phyloP scores from a whole-genome alignment of 768 basidiomycete species.

The Mycena galopus region DNA sequence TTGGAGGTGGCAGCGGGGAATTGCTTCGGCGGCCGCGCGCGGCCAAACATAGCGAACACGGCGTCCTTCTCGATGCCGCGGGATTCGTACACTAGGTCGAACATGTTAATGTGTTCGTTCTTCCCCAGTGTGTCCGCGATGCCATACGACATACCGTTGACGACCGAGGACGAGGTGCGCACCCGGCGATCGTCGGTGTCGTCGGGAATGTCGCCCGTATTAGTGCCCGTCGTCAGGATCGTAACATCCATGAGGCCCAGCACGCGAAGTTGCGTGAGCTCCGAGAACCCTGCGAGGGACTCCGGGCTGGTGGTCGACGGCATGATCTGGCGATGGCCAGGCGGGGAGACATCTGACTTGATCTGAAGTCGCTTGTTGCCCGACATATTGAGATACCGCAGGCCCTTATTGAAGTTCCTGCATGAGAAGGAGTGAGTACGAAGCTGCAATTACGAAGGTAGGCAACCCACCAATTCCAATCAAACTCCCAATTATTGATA shows the following conservation, averaged over 20 bases:
- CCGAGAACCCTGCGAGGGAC: slow-evolving; percentile 85
- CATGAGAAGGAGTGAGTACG: neutral
- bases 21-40: slow-evolving; percentile 62
- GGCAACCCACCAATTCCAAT: slow-evolving; percentile 94
- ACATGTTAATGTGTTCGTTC: slow-evolving; percentile 85
- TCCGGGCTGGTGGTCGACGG: slow-evolving; percentile 43
- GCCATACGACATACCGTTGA: slow-evolving; percentile 94
- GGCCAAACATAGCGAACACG: slow-evolving; percentile 97
- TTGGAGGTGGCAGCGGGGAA: slow-evolving; percentile 68
- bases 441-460: neutral
- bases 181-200: slow-evolving; percentile 92
- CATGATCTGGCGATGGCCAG: slow-evolving; percentile 45
- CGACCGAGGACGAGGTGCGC: slow-evolving; percentile 89
- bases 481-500: slow-evolving; percentile 98
- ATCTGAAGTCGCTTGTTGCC: slow-evolving; percentile 98
- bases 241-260: slow-evolving; percentile 99
- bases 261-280: slow-evolving; percentile 84
- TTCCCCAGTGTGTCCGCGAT: slow-evolving; percentile 94
- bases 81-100: slow-evolving; percentile 94
- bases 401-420: slow-evolving; percentile 96
- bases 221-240: slow-evolving; percentile 73
- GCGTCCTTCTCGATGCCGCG: slow-evolving; percentile 82
- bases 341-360: slow-evolving; percentile 73
- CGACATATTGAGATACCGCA: slow-evolving; percentile 95
- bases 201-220: slow-evolving; percentile 73